Base-by-base conservation (phyloP, 805 yeast species). In the Candida nemodendra region DNA sequence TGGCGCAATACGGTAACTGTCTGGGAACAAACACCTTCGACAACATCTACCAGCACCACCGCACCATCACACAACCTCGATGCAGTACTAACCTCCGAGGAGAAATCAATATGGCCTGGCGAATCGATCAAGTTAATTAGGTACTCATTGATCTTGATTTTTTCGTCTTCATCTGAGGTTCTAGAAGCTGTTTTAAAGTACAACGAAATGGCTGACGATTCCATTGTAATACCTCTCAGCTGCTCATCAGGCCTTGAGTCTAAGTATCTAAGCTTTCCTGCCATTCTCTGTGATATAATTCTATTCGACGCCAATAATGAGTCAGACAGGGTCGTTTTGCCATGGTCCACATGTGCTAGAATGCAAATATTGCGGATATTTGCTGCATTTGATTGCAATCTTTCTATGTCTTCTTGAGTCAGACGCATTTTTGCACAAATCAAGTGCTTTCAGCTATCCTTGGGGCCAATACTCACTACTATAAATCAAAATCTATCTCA, bases 61-160 rank as follows among this genome's bases (percentile, higher is more conserved):
- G 98, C 96, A 30, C 98, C 98, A 58, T 93, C 99, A 66, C 98
- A 93, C 30, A 93, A 68, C 53, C 99, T 72, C 2, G 98, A 89
- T 1, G 98, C 95, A 0, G 96, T 86, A 18, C 96, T 86, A 0
- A 93, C 99, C 57, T 93, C 99, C 9, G 95, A 84, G 1, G 95
- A 84, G 60, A 93, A 93, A 64, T 93, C 99, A 42, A 93, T 88
- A 54, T 93, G 99, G n/a, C 99, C 99, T 0, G 99, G 99, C 0
- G 98, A 91, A 62, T 93, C 99, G 41, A 93, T 91, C 52, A 93
- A 72, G 57, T 93, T 93, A 56, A 93, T 83, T 38, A 93, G 66
- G 62, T 86, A 85, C 55, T 93, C 96, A 28, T 77, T 78, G 27
- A 82, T 74, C 12, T 37, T 30, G 9, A 45, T 46, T n/a, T 65